Conservation (phyloP, 352 stramenopile genomes). For the Globisporangium perplexum region DNA sequence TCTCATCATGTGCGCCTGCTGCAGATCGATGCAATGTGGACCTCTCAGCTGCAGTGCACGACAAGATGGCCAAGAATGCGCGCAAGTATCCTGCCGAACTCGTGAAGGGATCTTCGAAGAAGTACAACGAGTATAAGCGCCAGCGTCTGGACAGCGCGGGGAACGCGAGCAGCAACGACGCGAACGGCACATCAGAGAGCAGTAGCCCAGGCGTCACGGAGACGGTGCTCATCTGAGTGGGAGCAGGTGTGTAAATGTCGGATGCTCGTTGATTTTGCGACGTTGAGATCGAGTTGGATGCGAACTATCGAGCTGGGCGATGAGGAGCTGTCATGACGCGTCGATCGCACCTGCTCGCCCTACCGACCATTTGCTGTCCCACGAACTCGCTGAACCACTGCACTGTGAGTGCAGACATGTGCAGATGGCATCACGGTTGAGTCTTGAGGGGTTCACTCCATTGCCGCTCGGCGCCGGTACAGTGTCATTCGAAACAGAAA, state of each 20-base stretch:
- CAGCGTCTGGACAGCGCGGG: constrained; percentile 27
- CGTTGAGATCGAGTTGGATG: too few relatives aligned
- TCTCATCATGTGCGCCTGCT: neutral
- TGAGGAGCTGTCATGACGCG: too few relatives aligned
- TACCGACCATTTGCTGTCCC: too few relatives aligned
- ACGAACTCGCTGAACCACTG: too few relatives aligned
- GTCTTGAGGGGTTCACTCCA: constrained; percentile 14
- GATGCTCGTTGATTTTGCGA: neutral
- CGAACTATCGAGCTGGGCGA: too few relatives aligned
- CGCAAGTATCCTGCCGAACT: constrained; percentile 74
- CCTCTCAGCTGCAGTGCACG: constrained; percentile 78
- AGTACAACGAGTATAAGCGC: constrained; percentile 80
- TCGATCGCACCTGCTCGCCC: too few relatives aligned
- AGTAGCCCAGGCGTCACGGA: neutral
- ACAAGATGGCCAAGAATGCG: constrained; percentile 92
- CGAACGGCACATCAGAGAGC: neutral
- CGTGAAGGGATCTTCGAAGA: constrained; percentile 62
- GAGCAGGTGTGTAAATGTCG: neutral
- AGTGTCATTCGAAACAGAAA: too few relatives aligned
- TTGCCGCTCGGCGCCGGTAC: neutral
- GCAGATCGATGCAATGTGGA: constrained; percentile 88
- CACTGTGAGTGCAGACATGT: neutral
- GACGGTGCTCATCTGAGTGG: constrained; percentile 5
- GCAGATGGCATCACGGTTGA: neutral
- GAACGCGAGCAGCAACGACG: neutral